A percentile compares a stretch with the other conserved stretches of the same genome.
phyloP scores from a whole-genome alignment of 2,329 filamentous ascomycete genomes.

The Xenoacremonium recifei region DNA sequence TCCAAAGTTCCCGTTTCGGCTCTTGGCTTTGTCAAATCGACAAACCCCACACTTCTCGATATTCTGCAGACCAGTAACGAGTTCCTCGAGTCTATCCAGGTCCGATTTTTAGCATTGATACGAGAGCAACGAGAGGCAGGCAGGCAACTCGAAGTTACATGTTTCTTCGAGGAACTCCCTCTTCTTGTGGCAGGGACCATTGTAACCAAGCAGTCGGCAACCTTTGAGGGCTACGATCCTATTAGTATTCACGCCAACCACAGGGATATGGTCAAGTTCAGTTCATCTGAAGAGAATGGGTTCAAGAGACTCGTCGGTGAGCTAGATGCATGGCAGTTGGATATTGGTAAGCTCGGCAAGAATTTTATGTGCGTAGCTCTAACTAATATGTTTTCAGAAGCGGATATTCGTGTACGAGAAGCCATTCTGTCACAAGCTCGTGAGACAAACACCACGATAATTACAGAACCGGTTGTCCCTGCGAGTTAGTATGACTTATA shows the following conservation, averaged over 20 bases:
- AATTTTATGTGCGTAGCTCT: too few species aligned
- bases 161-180: slow-evolving; percentile 36
- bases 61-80: slow-evolving; percentile 26
- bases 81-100: slow-evolving; percentile 22
- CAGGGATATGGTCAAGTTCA: slow-evolving; percentile 32
- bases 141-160: slow-evolving; percentile 24
- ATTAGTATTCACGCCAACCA: slow-evolving; percentile 31
- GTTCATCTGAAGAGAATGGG: slow-evolving; percentile 24
- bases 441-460: too few species aligned
- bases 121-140: slow-evolving; percentile 13
- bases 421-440: too few species aligned
- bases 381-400: too few species aligned
- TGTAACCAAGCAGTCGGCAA: slow-evolving; percentile 30
- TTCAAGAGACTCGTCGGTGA: slow-evolving; percentile 26
- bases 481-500: background rate
- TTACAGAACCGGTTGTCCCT: too few species aligned
- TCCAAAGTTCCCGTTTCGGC: slow-evolving; percentile 24
- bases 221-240: slow-evolving; percentile 25
- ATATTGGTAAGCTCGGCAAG: background rate
- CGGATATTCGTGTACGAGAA: too few species aligned
- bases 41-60: slow-evolving; percentile 29
- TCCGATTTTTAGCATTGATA: slow-evolving; percentile 27
- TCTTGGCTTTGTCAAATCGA: slow-evolving; percentile 30
- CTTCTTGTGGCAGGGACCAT: slow-evolving; percentile 20
- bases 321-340: slow-evolving; percentile 7